Conservation (phyloP, 768 basidiomycete genomes). For the Leccinum barrowsii region DNA sequence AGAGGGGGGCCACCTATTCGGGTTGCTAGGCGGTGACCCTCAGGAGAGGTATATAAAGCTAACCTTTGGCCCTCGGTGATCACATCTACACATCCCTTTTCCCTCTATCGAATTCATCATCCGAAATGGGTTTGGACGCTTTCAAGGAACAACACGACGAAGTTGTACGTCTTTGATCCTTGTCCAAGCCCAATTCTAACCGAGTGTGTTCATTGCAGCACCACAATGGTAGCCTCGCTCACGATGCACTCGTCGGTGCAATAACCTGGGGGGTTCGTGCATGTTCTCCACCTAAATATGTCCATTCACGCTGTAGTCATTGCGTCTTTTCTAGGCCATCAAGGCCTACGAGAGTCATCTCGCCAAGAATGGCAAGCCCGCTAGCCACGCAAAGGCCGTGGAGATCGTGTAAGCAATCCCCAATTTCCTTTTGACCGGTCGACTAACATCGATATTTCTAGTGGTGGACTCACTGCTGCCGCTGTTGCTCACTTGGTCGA, state of each 20-base stretch:
- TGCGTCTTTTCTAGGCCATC: conserved; percentile 6
- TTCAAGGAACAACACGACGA: neutral
- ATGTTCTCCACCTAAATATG: neutral
- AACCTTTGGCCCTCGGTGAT: neutral
- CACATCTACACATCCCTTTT: neutral
- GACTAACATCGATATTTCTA: conserved; percentile 1
- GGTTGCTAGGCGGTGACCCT: neutral
- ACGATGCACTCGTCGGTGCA: conserved; percentile 20
- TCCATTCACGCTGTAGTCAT: neutral
- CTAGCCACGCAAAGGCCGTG: conserved; percentile 21
- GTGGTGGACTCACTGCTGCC: conserved; percentile 10
- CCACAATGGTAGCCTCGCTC: conserved; percentile 11
- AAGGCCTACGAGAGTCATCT: conserved; percentile 19
- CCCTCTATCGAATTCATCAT: neutral
- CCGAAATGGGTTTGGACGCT: conserved; percentile 11
- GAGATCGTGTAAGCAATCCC: conserved; percentile 13
- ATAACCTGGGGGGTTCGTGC: conserved; percentile 17
- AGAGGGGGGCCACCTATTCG: neutral
- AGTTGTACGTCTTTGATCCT: conserved; percentile 3
- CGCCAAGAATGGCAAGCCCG: conserved; percentile 15
- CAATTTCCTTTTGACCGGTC: neutral
- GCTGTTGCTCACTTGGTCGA: conserved; percentile 7
- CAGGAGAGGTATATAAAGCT: neutral
- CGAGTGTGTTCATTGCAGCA: conserved; percentile 1
- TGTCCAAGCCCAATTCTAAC: neutral